Evolutionary conservation across 106 monocot species (phyloP), one percentile per base, ranked within the genome.

Genomic region (Chionographis japonica): DNA sequence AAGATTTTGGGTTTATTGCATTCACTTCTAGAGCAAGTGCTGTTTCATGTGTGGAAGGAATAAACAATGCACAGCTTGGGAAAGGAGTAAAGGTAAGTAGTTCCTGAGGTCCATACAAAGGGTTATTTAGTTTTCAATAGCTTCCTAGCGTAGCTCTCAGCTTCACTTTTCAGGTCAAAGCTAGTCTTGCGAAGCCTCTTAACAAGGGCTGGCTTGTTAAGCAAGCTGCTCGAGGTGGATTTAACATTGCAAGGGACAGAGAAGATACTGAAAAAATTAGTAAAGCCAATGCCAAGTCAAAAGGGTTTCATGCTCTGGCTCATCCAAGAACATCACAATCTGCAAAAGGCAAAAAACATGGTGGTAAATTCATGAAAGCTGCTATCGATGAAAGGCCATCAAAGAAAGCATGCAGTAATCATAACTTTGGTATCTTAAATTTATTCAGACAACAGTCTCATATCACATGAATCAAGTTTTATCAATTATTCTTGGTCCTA

Each of bases 1-100:
- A 84, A 64, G 75, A 73, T 79, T 81, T 81, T 77, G 83, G 86
- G 12, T 90, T 90, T 75, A 73, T 87, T 79, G 86, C 74, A 57
- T 90, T 84, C 65, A 52, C 65, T 39, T 84, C 81, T 43, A 71
- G 65, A 19, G 84, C 86, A 60, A 79, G 75, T 76, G 90, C 84
- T 41, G 13, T 83, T 56, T 78, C 72, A 59, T 90, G 86, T 74
- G 70, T 90, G 2, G 81, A 79, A 68, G 90, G 90, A 62, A 70
- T 90, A 46, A 90, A 76, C 50, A 74, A 60, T 54, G 65, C 75
- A 12, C 62, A 85, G 19, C 40, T 84, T 53, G 73, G 42, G 42
- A 79, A 68, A 61, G 74, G 80, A 40, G 13, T 58, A 39, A 87
- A 86, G 80, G 90, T 90, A 81, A 76, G 62, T 4, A 4, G 43